Conservation (phyloP, 2,329 filamentous ascomycete genomes). For the Alternaria rosae region DNA sequence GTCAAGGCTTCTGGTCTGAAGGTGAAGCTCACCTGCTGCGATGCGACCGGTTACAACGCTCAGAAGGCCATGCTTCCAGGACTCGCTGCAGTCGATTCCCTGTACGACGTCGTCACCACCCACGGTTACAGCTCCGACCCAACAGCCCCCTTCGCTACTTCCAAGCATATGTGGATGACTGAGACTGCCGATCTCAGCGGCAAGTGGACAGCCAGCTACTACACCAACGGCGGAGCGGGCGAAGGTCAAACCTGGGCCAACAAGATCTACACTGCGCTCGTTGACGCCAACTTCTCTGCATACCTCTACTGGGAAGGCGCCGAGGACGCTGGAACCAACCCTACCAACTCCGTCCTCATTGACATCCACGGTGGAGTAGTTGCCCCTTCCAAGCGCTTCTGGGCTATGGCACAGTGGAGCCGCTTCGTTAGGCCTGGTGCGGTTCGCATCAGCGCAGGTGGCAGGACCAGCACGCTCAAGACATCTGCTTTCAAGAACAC, state of each 20-base stretch:
- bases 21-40: neutral
- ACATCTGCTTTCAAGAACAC: neutral
- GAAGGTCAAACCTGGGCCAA: neutral
- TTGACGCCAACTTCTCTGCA: neutral
- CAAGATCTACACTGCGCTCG: neutral
- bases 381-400: neutral
- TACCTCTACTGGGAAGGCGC: neutral
- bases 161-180: neutral
- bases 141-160: neutral
- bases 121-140: neutral
- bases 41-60: neutral
- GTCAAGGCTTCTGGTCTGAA: neutral
- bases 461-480: neutral
- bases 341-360: neutral
- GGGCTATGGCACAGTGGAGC: neutral
- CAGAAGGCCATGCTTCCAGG: neutral
- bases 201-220: neutral
- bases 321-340: neutral
- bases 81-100: neutral
- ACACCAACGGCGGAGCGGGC: neutral
- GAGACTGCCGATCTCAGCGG: neutral
- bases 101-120: neutral
- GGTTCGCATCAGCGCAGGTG: neutral
- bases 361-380: neutral
- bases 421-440: neutral